Evolutionary conservation across 2,329 filamentous ascomycete genomes (phyloP).

Genomic region (Pseudocercospora musae): DNA sequence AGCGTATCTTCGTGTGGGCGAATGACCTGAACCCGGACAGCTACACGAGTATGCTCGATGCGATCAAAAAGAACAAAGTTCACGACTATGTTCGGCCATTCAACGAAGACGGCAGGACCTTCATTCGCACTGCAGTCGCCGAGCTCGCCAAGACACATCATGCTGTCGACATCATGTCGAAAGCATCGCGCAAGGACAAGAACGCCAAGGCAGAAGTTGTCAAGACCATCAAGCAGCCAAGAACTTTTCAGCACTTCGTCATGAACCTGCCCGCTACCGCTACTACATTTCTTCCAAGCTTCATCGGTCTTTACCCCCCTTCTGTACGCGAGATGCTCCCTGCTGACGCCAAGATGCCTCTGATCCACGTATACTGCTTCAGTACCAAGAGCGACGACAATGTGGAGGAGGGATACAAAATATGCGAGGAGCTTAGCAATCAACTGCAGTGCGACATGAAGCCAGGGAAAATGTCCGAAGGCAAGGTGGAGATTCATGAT

Average conservation of each 20-base stretch:
- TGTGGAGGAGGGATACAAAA: conserved; percentile 54
- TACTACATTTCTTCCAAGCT: conserved; percentile 74
- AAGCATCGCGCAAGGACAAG: conserved; percentile 30
- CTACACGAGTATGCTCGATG: conserved; percentile 66
- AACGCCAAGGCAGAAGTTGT: conserved; percentile 34
- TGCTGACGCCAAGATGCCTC: conserved; percentile 56
- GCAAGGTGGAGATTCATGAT: conserved; percentile 55
- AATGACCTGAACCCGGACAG: conserved; percentile 96
- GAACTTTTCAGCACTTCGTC: conserved; percentile 84
- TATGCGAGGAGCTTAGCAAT: conserved; percentile 64
- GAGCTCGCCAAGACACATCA: conserved; percentile 53
- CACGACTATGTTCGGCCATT: conserved; percentile 69
- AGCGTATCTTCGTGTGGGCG: conserved; percentile 87
- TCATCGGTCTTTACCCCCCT: conserved; percentile 70
- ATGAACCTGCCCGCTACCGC: conserved; percentile 96
- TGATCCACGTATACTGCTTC: conserved; percentile 95
- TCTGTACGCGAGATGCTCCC: conserved; percentile 25
- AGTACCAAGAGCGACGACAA: conserved; percentile 76
- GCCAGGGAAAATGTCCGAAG: conserved; percentile 51
- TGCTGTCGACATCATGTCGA: conserved; percentile 43
- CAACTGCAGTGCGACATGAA: conserved; percentile 59
- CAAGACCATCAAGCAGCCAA: conserved; percentile 55
- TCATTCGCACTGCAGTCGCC: conserved; percentile 70
- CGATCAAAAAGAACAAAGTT: conserved; percentile 74
- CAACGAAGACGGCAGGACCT: conserved; percentile 76